Evolutionary conservation across 2,329 filamentous ascomycete species (phyloP), one percentile per base, ranked within the genome.

Genomic region (Aureobasidium melanogenum): DNA sequence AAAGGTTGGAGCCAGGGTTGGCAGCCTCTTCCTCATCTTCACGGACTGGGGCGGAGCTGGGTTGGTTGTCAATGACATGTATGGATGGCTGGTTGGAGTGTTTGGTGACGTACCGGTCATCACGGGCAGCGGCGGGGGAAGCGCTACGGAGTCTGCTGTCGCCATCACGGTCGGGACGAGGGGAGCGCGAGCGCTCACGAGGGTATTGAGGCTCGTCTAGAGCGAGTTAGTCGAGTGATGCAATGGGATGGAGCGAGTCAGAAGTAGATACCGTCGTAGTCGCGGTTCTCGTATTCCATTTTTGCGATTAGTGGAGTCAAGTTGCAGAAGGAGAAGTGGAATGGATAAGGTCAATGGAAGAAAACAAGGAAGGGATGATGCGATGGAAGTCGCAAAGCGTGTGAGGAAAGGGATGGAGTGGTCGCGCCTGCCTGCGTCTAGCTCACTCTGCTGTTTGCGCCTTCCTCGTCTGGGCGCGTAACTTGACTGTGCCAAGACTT

Each of bases 1-100:
- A 99, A 63, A 99, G 88, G 80, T 99, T 99, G 67, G 94, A 97
- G 69, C 94, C 94, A 65, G 91, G 89, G 79, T 99, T 99, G 72
- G 88, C 74, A 65, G 92, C 88, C 68, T 88, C 88, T 69, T 95
- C 81, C 48, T 84, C 90, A 57, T 76, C 75, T 65, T 75, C 71
- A 73, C 73, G 69, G 76, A 76, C 66, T 77, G 76, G 63, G 50
- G 76, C 76, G 73, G 73, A 79, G 69, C 74, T 82, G 76, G 22
- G 46, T 58, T 63, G 58, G 63, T 62, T 59, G 66, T 64, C 59
- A 51, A 47, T 34, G 19, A 47, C 50, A 22, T 41, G 19, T 50
- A 10, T 36, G 12, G 12, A 39, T 56, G 36, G 48, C 38, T 50
- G 52, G 22, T 26, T 63, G 54, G 57, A 0, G 46, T 48, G 32